These are phyloP conservation scores for Strigomonas galati DNA, from an alignment of 208 protist genomes.

Conservation along the genomic window DNA sequence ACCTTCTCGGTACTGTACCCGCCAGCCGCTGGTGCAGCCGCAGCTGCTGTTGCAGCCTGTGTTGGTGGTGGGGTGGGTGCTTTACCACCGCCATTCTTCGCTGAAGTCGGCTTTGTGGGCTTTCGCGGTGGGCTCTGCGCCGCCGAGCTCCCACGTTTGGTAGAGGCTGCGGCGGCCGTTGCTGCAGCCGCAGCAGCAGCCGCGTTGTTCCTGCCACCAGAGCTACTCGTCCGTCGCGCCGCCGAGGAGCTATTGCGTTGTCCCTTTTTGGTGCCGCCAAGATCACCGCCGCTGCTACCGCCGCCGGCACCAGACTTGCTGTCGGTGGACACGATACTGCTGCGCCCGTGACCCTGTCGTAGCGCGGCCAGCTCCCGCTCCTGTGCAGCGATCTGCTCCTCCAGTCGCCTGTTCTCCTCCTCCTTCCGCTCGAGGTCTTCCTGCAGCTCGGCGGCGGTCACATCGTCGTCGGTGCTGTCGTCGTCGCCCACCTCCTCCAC, in stretches of 20 bases:
- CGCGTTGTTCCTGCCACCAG: no score
- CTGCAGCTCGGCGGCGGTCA: slow-evolving; percentile 38
- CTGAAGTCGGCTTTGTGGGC: background rate
- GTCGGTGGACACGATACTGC: background rate
- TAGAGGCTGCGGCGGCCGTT: background rate
- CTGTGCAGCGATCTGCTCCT: slow-evolving; percentile 49
- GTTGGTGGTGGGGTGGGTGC: no score
- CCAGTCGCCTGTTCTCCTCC: slow-evolving; percentile 46
- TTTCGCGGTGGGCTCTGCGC: background rate
- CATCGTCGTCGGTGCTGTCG: slow-evolving; percentile 33
- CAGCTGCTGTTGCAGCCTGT: no score
- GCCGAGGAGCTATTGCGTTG: slow-evolving; percentile 1
- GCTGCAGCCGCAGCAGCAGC: no score
- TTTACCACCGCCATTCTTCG: background rate
- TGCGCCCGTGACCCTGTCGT: background rate
- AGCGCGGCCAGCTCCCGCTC: slow-evolving; percentile 42
- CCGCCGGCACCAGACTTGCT: no score
- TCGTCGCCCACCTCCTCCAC: slow-evolving; percentile 46
- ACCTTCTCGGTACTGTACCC: background rate
- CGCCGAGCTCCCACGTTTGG: background rate
- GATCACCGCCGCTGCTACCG: background rate
- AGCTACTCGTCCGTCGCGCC: background rate
- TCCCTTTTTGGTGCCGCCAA: background rate
- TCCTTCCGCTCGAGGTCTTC: slow-evolving; percentile 49
- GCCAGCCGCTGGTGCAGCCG: slow-evolving; percentile 6